Base-by-base conservation (phyloP, 2,329 filamentous ascomycete species). In the Lachnellula occidentalis region DNA sequence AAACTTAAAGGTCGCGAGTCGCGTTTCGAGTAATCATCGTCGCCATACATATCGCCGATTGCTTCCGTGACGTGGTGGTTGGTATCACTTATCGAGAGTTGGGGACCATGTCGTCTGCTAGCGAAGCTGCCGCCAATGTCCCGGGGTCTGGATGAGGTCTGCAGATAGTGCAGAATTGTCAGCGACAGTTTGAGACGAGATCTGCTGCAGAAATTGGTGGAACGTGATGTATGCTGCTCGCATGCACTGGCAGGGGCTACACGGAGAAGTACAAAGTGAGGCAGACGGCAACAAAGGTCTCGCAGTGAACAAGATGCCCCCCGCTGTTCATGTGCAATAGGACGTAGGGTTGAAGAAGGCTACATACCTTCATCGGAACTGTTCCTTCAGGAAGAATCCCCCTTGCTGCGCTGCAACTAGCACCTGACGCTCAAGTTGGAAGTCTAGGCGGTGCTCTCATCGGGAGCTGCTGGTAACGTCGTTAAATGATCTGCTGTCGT, bases 11-110 rank as follows among this genome's bases (percentile, higher is more conserved):
- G 82, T 55, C 80, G 76, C 15, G 78, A 76, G 60, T 78, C 77
- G 66, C 76, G 74, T 63, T 73, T 76, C 64, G 71, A 73, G 63
- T 79, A 77, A 60, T 78, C 74, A 63, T 72, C 71, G 63, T 83
- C 80, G 66, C 82, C 83, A 72, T 90, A 89, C 78, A 88, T 81
- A 72, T 87, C 83, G 58, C 84, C 83, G 71, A 89, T 88, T 52
- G 85, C 83, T 69, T 89, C 86, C 46, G 86, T 90, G 65, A 88
- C 83, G 78, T 89, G 86, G 72, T 89, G 85, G 69, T 74, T 83
- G 63, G 86, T 82, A 73, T 88, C 85, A 74, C 81, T 86, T 69
- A 88, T 70, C 21, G 68, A 70, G 34, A 69, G 61, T 62, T 68
- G 66, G 31, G 58, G 45, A 55, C 48, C 64, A 66, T 70, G 68